These are phyloP conservation scores for Albophoma yamanashiensis DNA, from an alignment of 2,329 filamentous ascomycete genomes.

Conservation along the genomic window DNA sequence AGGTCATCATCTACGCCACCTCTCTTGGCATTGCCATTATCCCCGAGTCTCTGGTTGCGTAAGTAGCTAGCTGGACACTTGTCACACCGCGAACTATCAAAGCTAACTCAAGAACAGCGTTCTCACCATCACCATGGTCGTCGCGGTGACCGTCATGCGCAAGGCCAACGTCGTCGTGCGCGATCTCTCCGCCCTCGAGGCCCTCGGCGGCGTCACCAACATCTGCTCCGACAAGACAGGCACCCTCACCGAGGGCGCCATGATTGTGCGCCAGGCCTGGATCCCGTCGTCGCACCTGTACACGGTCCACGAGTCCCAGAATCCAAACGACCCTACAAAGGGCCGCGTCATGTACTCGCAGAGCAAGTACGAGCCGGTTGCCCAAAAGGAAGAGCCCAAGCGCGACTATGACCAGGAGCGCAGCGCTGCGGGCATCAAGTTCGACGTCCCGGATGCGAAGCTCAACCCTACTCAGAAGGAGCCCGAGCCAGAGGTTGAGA, in stretches of 20 bases:
- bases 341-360: conserved; percentile 40
- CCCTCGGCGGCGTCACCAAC: conserved; percentile 59
- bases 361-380: conserved; percentile 19
- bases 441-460: conserved; percentile 51
- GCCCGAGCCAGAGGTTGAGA: conserved; percentile 23
- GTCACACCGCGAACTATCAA: background rate
- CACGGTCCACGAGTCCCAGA: conserved; percentile 49
- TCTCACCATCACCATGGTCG: conserved; percentile 60
- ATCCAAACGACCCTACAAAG: conserved; percentile 49
- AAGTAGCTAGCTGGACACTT: conserved; percentile 12
- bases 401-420: conserved; percentile 50
- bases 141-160: conserved; percentile 53
- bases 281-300: conserved; percentile 47
- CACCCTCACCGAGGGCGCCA: conserved; percentile 57
- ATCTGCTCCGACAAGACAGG: conserved; percentile 68
- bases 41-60: conserved; percentile 54
- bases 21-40: conserved; percentile 52
- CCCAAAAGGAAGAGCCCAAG: conserved; percentile 26
- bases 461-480: conserved; percentile 25
- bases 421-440: conserved; percentile 48
- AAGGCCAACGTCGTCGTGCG: conserved; percentile 54
- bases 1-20: conserved; percentile 48
- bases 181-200: conserved; percentile 57
- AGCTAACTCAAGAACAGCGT: conserved; percentile 28
- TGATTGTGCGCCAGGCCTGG: conserved; percentile 60